These are phyloP conservation scores for Phyllosticta citriasiana DNA, from an alignment of 2,329 filamentous ascomycete genomes.

Conservation along the genomic window DNA sequence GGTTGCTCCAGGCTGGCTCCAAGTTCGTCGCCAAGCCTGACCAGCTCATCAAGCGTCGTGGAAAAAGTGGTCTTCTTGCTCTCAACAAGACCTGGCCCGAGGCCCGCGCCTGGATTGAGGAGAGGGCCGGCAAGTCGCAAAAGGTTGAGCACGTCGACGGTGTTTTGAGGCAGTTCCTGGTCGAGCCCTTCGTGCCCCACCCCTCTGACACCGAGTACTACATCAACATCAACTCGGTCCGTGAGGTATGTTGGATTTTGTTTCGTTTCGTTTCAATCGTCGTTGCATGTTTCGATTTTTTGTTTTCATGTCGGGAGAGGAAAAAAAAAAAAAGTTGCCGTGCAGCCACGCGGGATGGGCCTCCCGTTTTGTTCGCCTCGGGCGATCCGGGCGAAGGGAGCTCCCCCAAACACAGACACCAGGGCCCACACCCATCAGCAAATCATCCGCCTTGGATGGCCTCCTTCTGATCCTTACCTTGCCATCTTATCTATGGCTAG, in stretches of 20 bases:
- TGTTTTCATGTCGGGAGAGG: neutral
- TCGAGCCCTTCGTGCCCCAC: constrained; percentile 97
- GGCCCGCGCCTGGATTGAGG: constrained; percentile 86
- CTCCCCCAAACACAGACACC: constrained; percentile 13
- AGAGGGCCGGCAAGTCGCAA: constrained; percentile 82
- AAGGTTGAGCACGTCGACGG: constrained; percentile 88
- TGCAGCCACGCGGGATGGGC: constrained; percentile 3
- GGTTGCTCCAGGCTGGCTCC: constrained; percentile 71
- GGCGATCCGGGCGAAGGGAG: constrained; percentile 29
- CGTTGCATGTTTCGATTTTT: constrained; percentile 6
- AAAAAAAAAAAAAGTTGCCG: neutral
- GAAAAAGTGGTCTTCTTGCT: constrained; percentile 93
- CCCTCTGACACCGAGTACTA: constrained; percentile 96
- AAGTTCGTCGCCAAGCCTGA: constrained; percentile 99
- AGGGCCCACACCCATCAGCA: constrained; percentile 10
- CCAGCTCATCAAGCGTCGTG: constrained; percentile 98
- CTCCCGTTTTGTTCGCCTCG: constrained; percentile 25
- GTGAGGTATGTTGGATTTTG: constrained; percentile 68
- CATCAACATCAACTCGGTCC: constrained; percentile 99
- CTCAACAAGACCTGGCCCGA: constrained; percentile 97
- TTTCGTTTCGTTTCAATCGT: constrained; percentile 9
- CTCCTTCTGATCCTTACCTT: constrained; percentile 10
- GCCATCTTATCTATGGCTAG: constrained; percentile 10
- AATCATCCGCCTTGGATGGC: constrained; percentile 3
- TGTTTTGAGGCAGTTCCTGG: constrained; percentile 85